Base-by-base conservation (phyloP, 495 filamentous ascomycete species). In the Immersiella caudata region DNA sequence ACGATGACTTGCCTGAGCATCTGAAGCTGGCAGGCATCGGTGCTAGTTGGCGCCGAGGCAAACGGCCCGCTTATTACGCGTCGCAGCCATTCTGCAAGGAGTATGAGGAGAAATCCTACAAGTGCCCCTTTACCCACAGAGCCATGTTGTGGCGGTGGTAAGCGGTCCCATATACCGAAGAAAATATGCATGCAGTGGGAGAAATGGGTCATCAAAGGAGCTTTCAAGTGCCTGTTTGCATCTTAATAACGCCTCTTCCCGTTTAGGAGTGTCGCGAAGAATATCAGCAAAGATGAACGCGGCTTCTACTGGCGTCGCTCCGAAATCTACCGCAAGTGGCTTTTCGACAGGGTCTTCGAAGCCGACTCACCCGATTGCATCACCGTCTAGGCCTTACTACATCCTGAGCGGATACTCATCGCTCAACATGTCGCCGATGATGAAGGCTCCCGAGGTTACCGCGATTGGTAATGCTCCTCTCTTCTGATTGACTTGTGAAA, bases 341-440 rank as follows among this genome's bases (percentile, higher is more conserved):
- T 64, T 52, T 8, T 64, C 49, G 54, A 66, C 6, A 49, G 46
- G 6, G 36, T 66, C 33, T 60, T 66, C 35, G 27, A 25, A 1
- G 64, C n/a, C 5, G 64, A 24, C 16, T 27, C 22, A 6, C 12
- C 9, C 6, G 50, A 65, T 22, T 18, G n/a, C 16, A 24, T 36
- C 7, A 65, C n/a, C n/a, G n/a, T n/a, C 9, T 11, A 65, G 64
- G 22, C 54, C 54, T 18, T 66, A 59, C 49, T 46, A 16, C 9
- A n/a, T 60, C 24, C 55, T 66, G 56, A 60, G 55, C 55, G 64
- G 64, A 9, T 66, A 59, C 33, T 40, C 64, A 8, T 12, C 64
- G 12, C 36, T 66, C 1, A 59, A 66, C 33, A 60, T 66, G 27
- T 59, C 54, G 12, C 55, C 55, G 6, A 66, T 66, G 29, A 50